Base-by-base conservation (phyloP, 202 grass and related monocot genomes). In the Saccharum hybrid region DNA sequence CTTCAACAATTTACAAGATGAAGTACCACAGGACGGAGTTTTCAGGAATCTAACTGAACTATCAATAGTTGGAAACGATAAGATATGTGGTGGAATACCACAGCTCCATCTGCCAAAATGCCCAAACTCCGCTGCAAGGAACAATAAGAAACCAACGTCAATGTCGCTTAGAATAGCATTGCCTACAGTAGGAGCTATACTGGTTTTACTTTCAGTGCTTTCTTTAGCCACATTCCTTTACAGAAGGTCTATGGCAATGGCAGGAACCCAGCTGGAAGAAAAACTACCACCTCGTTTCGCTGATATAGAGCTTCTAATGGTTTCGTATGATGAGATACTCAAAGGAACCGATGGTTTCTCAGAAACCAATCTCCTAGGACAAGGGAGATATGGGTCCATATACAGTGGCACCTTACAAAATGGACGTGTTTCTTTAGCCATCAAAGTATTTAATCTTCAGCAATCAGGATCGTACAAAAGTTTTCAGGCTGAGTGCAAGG, bases 11-110 rank as follows among this genome's bases (percentile, higher is more conserved):
- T 45, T 45, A 45, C 42, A 45, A 12, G 42, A 10, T 45, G 59
- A 71, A 16, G 76, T 88, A 45, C 82, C 86, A 39, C 38, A 23
- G 43, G 16, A 63, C 48, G 76, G 86, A 15, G 5, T 88, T 28
- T 85, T 84, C 60, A 2, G 2, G 34, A 88, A 88, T 74, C 18
- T 68, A 42, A 84, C 64, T 40, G 76, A 34, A 28, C 8, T 89
- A 77, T 60, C 81, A 23, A 70, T 85, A 45, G 30, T 22, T 85
- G 70, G 77, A 33, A 85, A 89, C 36, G 30, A 3, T 15, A 56
- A 64, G 12, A 52, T 45, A 45, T 45, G 42, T 2, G 42, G 10
- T 45, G 42, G 10, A 11, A 45, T 45, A 3, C 42, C 42, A 45
- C 42, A 45, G 42, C 10, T 45, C 12, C 42, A 45, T 45, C 42